Evolutionary conservation across 441 rosid species (phyloP), one percentile per base, ranked within the genome.

Genomic region (Gossypium laxum): DNA sequence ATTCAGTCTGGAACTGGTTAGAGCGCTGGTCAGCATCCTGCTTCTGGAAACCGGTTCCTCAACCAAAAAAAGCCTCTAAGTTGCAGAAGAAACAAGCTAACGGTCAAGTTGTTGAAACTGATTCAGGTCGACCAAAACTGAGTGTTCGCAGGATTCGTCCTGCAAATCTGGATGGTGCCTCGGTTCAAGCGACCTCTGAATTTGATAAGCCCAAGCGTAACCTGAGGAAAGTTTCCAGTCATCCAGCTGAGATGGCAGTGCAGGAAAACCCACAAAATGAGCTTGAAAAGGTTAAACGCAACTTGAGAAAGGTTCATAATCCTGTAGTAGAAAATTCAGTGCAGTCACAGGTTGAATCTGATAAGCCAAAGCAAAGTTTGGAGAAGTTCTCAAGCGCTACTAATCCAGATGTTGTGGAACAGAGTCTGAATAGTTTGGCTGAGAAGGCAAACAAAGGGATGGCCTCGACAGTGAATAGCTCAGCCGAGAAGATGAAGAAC

Each of bases 241-340:
- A 82, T 80, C 78, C 85, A 18, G 75, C 75, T 32, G 96, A 91
- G 28, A 5, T 3, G 52, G 70, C 82, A 3, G 78, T 72, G 71
- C 85, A 77, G 15, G 98, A 89, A 78, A 84, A 86, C 79, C 91
- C 94, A 54, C 93, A 88, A 74, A 79, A 56, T 85, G 98, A 89
- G 77, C 87, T 93, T 73, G 96, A 93, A 82, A 93, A 91, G 76
- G 93, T 91, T 67, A 93, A 93, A 76, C 89, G 93, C 18, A 86
- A 80, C 81, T 79, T 90, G 88, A 89, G 96, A 82, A 94, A 86
- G 78, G 96, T 94, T 73, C 92, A 90, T 73, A 89, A 83, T 70
- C 95, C 93, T 51, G 80, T 79, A 12, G 50, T 84, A 50, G 96
- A 89, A 71, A 88, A 75, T 76, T 69, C 87, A 71, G 76, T 81